Percentiles rank a stretch among this genome's conserved stretches.
phyloP scores from a whole-genome alignment of 2,329 filamentous ascomycete species.

The Aspergillus ustus region DNA sequence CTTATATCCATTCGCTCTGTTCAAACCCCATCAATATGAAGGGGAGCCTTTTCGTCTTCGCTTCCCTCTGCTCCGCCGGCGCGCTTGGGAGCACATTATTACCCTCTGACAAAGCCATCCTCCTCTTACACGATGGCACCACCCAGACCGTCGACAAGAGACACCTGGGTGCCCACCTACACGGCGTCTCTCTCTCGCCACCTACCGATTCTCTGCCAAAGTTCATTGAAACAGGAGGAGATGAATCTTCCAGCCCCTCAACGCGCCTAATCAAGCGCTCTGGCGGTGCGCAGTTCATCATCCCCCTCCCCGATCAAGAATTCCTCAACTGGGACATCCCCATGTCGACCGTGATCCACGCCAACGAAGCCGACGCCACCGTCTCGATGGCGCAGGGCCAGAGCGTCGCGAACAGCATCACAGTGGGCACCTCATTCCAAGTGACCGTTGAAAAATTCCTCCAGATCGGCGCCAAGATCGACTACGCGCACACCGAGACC shows the following conservation, averaged over 20 bases:
- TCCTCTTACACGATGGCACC: constrained; percentile 18
- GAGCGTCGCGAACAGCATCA: constrained; percentile 22
- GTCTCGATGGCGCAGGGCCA: constrained; percentile 21
- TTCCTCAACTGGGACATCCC: constrained; percentile 27
- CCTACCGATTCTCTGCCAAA: neutral
- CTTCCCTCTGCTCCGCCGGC: neutral
- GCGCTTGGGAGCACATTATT: constrained; percentile 2
- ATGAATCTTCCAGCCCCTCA: neutral
- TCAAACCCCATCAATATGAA: neutral
- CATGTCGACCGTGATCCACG: constrained; percentile 25
- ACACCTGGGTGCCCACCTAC: constrained; percentile 16
- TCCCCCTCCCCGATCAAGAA: constrained; percentile 21
- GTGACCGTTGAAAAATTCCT: constrained; percentile 19
- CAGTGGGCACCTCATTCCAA: constrained; percentile 12
- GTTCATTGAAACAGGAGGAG: neutral
- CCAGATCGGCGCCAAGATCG: constrained; percentile 3
- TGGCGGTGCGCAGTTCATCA: constrained; percentile 18
- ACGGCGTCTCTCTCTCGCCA: constrained; percentile 5
- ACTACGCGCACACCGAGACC: constrained; percentile 17
- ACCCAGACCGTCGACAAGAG: constrained; percentile 19
- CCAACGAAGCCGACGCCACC: constrained; percentile 22
- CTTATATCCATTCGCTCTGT: neutral
- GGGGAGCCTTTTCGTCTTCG: neutral
- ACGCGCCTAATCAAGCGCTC: constrained; percentile 3
- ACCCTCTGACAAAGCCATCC: constrained; percentile 13